phyloP scores from a whole-genome alignment of 2,329 filamentous ascomycete species.

The Aspergillus thermomutatus region DNA sequence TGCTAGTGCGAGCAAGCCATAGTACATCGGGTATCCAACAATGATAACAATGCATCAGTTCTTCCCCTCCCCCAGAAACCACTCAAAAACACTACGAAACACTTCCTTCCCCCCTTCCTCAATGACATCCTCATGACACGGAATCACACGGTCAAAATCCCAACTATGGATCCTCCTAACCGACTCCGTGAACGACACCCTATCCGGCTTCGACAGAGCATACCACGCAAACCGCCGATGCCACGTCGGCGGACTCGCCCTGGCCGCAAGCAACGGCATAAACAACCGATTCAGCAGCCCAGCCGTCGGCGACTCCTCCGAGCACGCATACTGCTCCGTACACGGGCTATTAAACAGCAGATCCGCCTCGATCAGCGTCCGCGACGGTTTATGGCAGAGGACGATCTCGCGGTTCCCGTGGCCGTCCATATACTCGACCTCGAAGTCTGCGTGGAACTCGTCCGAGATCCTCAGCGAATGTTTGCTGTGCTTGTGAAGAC shows the following conservation, averaged over 20 bases:
- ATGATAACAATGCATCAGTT: neutral
- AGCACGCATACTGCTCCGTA: constrained; percentile 71
- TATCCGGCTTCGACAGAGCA: constrained; percentile 56
- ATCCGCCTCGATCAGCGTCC: constrained; percentile 81
- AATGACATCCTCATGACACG: constrained; percentile 88
- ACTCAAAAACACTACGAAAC: constrained; percentile 75
- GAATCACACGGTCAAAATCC: constrained; percentile 80
- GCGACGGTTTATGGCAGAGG: constrained; percentile 74
- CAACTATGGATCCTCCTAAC: constrained; percentile 66
- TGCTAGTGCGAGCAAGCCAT: neutral
- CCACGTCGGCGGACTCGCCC: constrained; percentile 58
- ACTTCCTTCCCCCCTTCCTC: constrained; percentile 68
- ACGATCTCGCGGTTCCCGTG: constrained; percentile 84
- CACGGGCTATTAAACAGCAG: constrained; percentile 86
- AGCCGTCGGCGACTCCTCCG: constrained; percentile 51
- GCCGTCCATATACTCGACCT: constrained; percentile 74
- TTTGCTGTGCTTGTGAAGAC: constrained; percentile 61
- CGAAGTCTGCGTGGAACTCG: constrained; percentile 84
- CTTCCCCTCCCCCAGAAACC: constrained; percentile 51
- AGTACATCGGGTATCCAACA: neutral
- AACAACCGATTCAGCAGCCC: constrained; percentile 59
- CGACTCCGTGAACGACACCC: constrained; percentile 66
- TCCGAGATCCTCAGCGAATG: constrained; percentile 55
- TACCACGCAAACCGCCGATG: constrained; percentile 83
- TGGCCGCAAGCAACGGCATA: constrained; percentile 51